A percentile compares a stretch with the other conserved stretches of the same genome.
These are phyloP conservation scores for Abelmoschus esculentus DNA, from an alignment of 345 rosid genomes.

Conservation along the genomic window DNA sequence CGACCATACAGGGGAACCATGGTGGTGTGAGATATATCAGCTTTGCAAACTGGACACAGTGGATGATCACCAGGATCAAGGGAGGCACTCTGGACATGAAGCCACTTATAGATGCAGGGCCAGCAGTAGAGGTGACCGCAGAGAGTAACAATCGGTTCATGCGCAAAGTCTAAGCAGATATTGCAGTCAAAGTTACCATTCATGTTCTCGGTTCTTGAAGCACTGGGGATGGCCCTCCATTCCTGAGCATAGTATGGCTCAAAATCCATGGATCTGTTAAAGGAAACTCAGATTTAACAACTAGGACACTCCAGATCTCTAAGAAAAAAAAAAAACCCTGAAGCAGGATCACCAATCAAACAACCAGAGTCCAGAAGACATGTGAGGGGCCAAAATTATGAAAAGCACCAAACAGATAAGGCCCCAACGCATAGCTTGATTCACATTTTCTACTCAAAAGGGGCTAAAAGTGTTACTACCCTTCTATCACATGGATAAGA, in stretches of 20 bases:
- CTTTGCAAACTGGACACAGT: slow-evolving; percentile 93
- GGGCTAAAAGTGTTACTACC: background rate
- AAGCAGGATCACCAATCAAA: background rate
- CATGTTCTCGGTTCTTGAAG: slow-evolving; percentile 23
- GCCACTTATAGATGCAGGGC: slow-evolving; percentile 97
- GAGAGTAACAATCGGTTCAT: slow-evolving; percentile 82
- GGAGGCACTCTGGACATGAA: slow-evolving; percentile 55
- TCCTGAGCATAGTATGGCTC: slow-evolving; percentile 38
- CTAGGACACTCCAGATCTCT: background rate
- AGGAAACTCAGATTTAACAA: background rate
- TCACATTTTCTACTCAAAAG: background rate
- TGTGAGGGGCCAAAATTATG: background rate
- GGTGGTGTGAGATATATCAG: slow-evolving; percentile 58
- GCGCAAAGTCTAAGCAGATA: slow-evolving; percentile 74
- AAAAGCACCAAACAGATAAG: slow-evolving; percentile 12
- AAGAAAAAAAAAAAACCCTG: background rate
- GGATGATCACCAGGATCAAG: slow-evolving; percentile 51
- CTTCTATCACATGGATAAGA: background rate
- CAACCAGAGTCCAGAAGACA: background rate
- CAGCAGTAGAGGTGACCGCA: slow-evolving; percentile 98
- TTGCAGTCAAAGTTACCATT: slow-evolving; percentile 80
- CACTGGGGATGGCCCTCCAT: slow-evolving; percentile 33
- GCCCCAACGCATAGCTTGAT: background rate
- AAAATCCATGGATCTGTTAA: slow-evolving; percentile 32
- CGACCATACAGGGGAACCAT: slow-evolving; percentile 94